Evolutionary conservation across 2,329 filamentous ascomycete species (phyloP), one percentile per base, ranked within the genome.

Genomic region (Neurospora crassa): DNA sequence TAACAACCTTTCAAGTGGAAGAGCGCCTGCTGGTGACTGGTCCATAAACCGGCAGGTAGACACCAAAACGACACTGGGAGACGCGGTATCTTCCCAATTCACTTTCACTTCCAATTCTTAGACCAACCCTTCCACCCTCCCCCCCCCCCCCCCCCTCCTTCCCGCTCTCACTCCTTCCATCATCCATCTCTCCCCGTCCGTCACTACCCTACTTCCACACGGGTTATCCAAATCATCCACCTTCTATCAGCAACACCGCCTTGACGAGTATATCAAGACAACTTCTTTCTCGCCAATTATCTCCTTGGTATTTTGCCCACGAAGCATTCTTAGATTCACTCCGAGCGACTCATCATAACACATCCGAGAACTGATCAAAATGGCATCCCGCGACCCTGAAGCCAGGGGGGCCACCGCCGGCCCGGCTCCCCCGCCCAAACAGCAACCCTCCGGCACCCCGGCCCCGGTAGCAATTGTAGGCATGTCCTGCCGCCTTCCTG

Each of bases 401-500:
- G 4, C 6, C 53, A 29, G 14, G 3, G 14, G 7, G 6, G 16
- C 47, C 24, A 11, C 6, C 20, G 53, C 53, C 24, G 53, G 53
- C 47, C 40, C 37, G 20, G 53, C 68, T 73, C 47, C 74, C 73
- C 74, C 74, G 71, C 74, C 67, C 71, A 76, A 41, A 69, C 73
- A 70, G 10, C 67, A 68, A 63, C 14, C 53, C 53, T 16, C 53
- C 53, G 53, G 53, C 53, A 5, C 29, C 24, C 53, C 53, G 1
- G 53, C 29, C 53, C 77, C 78, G 11, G 75, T 79, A 14, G 78
- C 78, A 74, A 79, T 80, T 53, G 74, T 80, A 29, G 78, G 78
- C 73, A 79, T 79, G 77, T 74, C 78, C 40, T 79, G 78, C 72
- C 78, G 79, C 29, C 74, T 79, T 29, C 76, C 78, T 0, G 77